Evolutionary conservation across 192 early-diverging fungal species (phyloP).

Genomic region (Dissophora globulifera): DNA sequence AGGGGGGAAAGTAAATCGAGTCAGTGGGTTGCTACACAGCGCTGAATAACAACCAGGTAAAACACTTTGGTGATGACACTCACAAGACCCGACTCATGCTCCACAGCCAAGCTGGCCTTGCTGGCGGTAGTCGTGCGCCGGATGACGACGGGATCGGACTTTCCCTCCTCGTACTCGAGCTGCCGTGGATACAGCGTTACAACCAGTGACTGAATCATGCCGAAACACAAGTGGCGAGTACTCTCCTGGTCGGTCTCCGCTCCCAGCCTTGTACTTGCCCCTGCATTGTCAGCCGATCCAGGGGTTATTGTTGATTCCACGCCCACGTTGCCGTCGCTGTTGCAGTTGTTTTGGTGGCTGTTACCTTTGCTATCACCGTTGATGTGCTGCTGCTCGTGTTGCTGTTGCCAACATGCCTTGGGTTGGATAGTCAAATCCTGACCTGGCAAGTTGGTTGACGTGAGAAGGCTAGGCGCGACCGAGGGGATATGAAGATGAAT

Average conservation of each 20-base stretch:
- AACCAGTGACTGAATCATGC: slow-evolving; percentile 48
- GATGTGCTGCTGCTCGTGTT: too few species aligned
- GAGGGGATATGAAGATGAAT: too few species aligned
- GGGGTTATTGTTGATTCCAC: not conserved
- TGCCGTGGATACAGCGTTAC: slow-evolving; percentile 53
- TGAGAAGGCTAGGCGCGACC: not conserved
- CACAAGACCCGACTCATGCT: slow-evolving; percentile 41
- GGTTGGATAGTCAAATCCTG: not conserved
- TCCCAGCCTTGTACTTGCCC: not conserved
- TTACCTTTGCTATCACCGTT: too few species aligned
- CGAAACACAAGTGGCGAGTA: slow-evolving; percentile 43
- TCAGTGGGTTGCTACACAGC: slow-evolving; percentile 4
- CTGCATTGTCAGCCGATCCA: not conserved
- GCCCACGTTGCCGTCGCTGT: not conserved
- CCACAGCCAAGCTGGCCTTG: slow-evolving; percentile 42
- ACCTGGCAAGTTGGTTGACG: slow-evolving; percentile 7
- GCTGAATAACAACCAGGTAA: not conserved
- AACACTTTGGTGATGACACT: not conserved
- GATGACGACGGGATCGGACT: slow-evolving; percentile 36
- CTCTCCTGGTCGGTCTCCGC: not conserved
- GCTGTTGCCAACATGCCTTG: not conserved
- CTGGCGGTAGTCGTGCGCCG: slow-evolving; percentile 22
- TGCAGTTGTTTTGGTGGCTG: not conserved
- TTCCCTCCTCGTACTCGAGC: slow-evolving; percentile 37
- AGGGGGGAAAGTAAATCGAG: not conserved